Evolutionary conservation across 805 yeast genomes (phyloP).

Genomic region (Wickerhamiella allomyrinae): DNA sequence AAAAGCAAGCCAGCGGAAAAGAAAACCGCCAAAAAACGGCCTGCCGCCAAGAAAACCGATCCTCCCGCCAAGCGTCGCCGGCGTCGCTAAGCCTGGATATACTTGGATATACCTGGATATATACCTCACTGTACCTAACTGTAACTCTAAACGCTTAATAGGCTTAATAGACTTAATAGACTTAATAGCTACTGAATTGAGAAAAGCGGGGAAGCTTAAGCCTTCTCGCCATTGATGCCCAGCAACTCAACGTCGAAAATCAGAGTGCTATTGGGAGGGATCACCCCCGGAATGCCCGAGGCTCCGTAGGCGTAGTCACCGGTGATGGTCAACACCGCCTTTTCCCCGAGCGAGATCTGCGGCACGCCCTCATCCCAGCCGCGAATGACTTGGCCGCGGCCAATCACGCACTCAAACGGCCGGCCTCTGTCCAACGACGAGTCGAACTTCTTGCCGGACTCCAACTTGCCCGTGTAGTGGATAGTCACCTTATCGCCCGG

Average conservation of each 20-base stretch:
- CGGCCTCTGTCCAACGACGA: constrained; percentile 89
- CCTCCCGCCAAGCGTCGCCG: constrained; percentile 1
- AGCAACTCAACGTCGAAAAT: constrained; percentile 31
- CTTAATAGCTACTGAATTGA: too few species aligned
- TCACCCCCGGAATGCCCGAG: constrained; percentile 91
- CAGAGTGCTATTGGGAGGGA: constrained; percentile 93
- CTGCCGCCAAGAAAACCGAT: background rate
- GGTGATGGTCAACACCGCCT: constrained; percentile 83
- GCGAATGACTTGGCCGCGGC: constrained; percentile 90
- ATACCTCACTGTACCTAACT: too few species aligned
- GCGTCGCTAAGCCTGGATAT: too few species aligned
- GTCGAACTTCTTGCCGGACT: constrained; percentile 91
- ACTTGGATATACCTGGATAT: too few species aligned
- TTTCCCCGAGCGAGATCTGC: constrained; percentile 80
- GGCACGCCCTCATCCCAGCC: constrained; percentile 98
- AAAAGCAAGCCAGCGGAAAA: constrained; percentile 19
- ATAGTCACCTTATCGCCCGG: constrained; percentile 80
- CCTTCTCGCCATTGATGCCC: constrained; percentile 14
- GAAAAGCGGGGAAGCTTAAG: background rate
- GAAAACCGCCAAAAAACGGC: constrained; percentile 38
- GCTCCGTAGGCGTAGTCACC: constrained; percentile 88
- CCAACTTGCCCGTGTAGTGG: constrained; percentile 91
- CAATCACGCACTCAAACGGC: constrained; percentile 88
- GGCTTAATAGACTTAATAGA: too few species aligned
- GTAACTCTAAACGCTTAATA: too few species aligned